Evolutionary conservation across 2,329 filamentous ascomycete genomes (phyloP), one percentile per base, ranked within the genome.

Genomic region (Pseudocercospora musae): DNA sequence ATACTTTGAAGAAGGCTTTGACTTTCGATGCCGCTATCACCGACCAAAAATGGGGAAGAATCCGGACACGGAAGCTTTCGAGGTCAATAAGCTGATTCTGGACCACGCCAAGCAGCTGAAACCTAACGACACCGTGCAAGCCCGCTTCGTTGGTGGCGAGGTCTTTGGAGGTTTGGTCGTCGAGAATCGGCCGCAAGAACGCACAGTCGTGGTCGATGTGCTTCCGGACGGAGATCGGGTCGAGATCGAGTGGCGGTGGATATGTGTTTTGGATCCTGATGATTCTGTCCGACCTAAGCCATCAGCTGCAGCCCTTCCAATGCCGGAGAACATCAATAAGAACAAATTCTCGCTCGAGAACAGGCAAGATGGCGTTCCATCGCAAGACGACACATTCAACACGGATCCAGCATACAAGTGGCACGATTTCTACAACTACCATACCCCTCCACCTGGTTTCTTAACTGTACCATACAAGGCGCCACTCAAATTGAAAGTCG

Each of bases 21-120:
- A 96, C 73, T 93, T 98, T 75, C 92, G 90, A 70, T 99, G 95
- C 79, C 91, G 93, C 63, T 96, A 96, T 78, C 95, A 99, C 76
- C 87, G 95, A 55, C 87, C 90, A 13, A 96, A 95, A 79, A 88
- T 95, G 71, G 88, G 92, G 65, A 91, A 89, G 78, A 90, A 89
- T 67, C 23, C 72, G 29, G 73, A 72, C 21, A 58, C 70, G 8
- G 86, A 90, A 59, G 79, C 82, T 1, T 79, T 95, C 64, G 92
- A 95, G 70, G 83, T 85, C 57, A 88, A 90, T 73, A 80, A 85
- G 60, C 85, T 87, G 64, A 85, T 95, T 60, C 83, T 84, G 57
- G 83, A 87, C 61, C 88, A 87, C 48, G 92, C 91, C 1, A 83
- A 83, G 58, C 83, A 83, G 1, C 80, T 96, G 62, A 85, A 87